Evolutionary conservation across 116 monocot genomes (phyloP).

Genomic region (Trichopus zeylanicus): DNA sequence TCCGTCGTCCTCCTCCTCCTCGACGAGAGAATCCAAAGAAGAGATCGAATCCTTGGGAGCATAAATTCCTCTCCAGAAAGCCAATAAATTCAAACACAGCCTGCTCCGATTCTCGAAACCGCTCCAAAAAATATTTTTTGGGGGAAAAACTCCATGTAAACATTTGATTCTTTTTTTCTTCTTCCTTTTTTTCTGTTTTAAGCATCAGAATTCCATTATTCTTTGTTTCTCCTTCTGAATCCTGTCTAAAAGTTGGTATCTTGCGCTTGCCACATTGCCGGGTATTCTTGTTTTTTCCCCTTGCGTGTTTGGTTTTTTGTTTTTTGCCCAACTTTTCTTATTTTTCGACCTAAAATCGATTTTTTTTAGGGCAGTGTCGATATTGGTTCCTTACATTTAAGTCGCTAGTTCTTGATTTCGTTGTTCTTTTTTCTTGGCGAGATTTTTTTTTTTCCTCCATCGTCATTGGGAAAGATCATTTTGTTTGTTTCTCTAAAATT

Average conservation of each 20-base stretch:
- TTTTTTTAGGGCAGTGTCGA: too few relatives aligned
- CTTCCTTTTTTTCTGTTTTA: not conserved
- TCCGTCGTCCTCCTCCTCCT: too few relatives aligned
- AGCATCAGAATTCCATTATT: not conserved
- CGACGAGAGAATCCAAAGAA: not conserved
- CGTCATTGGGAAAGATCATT: too few relatives aligned
- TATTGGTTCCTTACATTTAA: too few relatives aligned
- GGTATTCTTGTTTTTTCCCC: not conserved
- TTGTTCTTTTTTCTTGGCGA: not conserved
- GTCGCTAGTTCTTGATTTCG: too few relatives aligned
- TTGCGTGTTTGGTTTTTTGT: not conserved
- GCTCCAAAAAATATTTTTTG: too few relatives aligned
- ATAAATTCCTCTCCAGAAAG: not conserved
- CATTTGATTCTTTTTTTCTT: not conserved
- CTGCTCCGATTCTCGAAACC: not conserved
- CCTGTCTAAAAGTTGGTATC: not conserved
- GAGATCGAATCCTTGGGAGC: not conserved
- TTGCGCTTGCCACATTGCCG: not conserved
- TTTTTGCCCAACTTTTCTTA: too few relatives aligned
- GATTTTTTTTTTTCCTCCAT: not conserved
- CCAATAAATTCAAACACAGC: not conserved
- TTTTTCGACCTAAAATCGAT: too few relatives aligned
- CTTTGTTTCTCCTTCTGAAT: not conserved
- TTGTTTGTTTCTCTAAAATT: too few relatives aligned
- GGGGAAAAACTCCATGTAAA: not conserved